These are phyloP conservation scores for Pontederia crassipes DNA, from an alignment of 176 grass and related monocot genomes.

Conservation along the genomic window DNA sequence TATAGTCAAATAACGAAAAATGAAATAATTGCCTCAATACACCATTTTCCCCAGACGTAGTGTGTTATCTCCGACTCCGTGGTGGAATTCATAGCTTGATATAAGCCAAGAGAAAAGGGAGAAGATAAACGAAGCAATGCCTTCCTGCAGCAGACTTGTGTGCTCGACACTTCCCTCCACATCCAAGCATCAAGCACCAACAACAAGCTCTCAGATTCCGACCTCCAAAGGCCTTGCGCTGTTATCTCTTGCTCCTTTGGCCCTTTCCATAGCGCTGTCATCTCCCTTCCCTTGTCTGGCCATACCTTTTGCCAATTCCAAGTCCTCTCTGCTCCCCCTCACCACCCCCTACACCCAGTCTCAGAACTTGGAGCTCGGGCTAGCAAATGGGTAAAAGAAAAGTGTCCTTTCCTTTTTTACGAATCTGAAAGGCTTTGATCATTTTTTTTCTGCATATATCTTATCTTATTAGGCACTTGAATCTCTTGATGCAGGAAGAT, in stretches of 20 bases:
- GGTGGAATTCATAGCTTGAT: no score
- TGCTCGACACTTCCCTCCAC: conserved; percentile 1
- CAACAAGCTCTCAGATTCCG: conserved; percentile 6
- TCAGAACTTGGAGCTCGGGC: conserved; percentile 55
- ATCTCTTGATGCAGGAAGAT: conserved; percentile 43
- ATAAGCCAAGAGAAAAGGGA: no score
- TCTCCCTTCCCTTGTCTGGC: conserved; percentile 27
- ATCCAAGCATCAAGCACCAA: conserved; percentile 21
- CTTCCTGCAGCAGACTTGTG: background rate
- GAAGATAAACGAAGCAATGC: no score
- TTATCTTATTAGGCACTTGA: background rate
- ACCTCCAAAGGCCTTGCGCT: conserved; percentile 15
- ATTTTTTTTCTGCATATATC: background rate
- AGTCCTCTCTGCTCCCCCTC: conserved; percentile 5
- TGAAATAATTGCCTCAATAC: no score
- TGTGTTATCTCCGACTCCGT: no score
- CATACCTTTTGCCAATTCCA: conserved; percentile 20
- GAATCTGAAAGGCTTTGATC: background rate
- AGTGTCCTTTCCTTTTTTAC: background rate
- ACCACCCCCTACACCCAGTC: conserved; percentile 66
- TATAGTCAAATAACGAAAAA: no score
- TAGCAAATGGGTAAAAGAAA: conserved; percentile 48
- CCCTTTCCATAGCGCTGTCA: conserved; percentile 18
- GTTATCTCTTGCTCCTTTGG: conserved; percentile 30
- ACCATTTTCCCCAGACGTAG: no score